Evolutionary conservation across 495 filamentous ascomycete genomes (phyloP).

Genomic region (Trichoderma virens): DNA sequence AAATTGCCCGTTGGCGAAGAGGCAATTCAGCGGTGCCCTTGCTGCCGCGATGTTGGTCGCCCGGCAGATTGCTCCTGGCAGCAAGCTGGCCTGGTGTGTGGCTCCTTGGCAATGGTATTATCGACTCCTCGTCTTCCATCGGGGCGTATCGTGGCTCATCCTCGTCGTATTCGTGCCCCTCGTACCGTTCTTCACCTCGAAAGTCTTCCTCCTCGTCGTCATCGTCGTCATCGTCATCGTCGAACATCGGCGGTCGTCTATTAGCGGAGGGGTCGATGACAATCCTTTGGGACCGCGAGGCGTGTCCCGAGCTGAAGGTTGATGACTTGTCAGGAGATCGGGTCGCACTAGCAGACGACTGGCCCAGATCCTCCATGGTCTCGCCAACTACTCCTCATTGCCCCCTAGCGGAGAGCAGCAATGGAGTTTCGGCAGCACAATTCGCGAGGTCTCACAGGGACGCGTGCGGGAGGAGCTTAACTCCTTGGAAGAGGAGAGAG

Average conservation of each 20-base stretch:
- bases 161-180: slow-evolving; percentile 11
- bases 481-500: slow-evolving; percentile 2
- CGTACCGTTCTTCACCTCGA: not conserved
- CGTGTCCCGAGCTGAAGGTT: slow-evolving; percentile 27
- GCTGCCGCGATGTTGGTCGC: not conserved
- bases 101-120: slow-evolving; percentile 30
- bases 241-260: slow-evolving; percentile 21
- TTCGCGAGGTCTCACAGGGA: not conserved
- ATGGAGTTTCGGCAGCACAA: not conserved
- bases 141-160: slow-evolving; percentile 10
- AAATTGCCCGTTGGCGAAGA: slow-evolving; percentile 44
- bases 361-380: slow-evolving; percentile 26
- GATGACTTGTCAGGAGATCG: not conserved
- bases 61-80: slow-evolving; percentile 29
- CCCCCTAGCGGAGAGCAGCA: slow-evolving; percentile 1
- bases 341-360: slow-evolving; percentile 18
- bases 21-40: slow-evolving; percentile 26
- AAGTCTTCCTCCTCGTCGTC: too few species aligned
- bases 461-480: slow-evolving; percentile 3
- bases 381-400: slow-evolving; percentile 9
- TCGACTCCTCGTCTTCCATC: slow-evolving; percentile 13
- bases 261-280: slow-evolving; percentile 23
- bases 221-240: slow-evolving; percentile 22
- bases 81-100: slow-evolving; percentile 49
- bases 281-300: slow-evolving; percentile 37